A percentile compares a stretch with the other conserved stretches of the same genome.
phyloP scores from a whole-genome alignment of 805 yeast genomes.

The Lipomyces mesembrius region DNA sequence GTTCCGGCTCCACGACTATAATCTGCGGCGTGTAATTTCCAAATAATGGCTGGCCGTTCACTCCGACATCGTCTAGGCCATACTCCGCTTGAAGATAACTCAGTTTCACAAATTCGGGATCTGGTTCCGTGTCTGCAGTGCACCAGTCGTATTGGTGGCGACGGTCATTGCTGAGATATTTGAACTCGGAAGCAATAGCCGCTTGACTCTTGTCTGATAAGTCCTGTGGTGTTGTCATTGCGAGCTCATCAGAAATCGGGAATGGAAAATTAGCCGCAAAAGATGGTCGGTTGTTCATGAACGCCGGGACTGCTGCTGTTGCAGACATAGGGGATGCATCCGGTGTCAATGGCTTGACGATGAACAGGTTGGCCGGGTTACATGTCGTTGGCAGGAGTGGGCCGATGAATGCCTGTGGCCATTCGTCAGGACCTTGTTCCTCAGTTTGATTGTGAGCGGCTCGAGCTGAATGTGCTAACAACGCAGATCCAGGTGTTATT shows the following conservation, averaged over 20 bases:
- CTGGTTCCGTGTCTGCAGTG: neutral
- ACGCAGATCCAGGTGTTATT: neutral
- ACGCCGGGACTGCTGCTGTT: neutral
- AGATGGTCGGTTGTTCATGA: neutral
- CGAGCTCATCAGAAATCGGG: neutral
- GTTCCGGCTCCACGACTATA: neutral
- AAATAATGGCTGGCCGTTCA: neutral
- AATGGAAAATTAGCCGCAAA: neutral
- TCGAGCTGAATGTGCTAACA: neutral
- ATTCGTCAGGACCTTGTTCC: neutral
- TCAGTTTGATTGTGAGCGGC: neutral
- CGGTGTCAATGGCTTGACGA: neutral
- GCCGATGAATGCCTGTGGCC: neutral
- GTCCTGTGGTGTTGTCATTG: neutral
- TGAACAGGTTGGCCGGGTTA: neutral
- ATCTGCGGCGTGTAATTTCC: neutral
- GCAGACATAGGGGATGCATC: neutral
- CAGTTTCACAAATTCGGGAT: neutral
- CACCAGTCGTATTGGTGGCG: neutral
- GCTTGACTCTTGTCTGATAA: neutral
- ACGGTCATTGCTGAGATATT: neutral
- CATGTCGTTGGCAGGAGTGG: neutral
- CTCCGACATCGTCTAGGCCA: neutral
- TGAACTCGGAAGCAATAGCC: neutral
- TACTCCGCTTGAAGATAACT: neutral